phyloP scores from a whole-genome alignment of 257 asterid species.

The Anisodus tanguticus region DNA sequence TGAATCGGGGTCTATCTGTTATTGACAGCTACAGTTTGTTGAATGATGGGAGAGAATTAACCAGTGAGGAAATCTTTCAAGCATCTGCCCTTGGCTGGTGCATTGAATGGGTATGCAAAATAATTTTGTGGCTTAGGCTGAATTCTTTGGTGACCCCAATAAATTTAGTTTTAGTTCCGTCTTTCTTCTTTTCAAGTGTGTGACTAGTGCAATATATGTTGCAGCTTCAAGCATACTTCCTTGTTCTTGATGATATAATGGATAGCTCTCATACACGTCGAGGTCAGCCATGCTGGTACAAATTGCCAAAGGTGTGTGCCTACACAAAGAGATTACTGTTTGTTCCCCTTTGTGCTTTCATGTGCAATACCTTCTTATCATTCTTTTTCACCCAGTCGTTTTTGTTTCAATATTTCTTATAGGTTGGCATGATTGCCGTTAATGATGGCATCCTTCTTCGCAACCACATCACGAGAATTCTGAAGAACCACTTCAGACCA shows the following conservation, averaged over 20 bases:
- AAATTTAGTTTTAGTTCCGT: not conserved
- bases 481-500: conserved; percentile 84
- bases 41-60: conserved; percentile 75
- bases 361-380: not conserved
- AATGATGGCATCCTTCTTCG: conserved; percentile 90
- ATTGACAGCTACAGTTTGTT: conserved; percentile 86
- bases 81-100: conserved; percentile 98
- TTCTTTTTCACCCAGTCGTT: conserved; percentile 22
- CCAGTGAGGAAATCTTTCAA: conserved; percentile 73
- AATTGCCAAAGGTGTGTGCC: conserved; percentile 69
- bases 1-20: conserved; percentile 93
- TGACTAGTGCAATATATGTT: conserved; percentile 35
- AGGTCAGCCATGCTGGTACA: conserved; percentile 95
- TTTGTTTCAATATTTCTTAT: conserved; percentile 31
- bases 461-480: conserved; percentile 93
- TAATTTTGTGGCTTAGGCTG: conserved; percentile 20
- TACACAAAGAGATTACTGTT: conserved; percentile 30
- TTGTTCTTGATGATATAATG: conserved; percentile 93
- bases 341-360: conserved; percentile 21
- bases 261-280: conserved; percentile 86
- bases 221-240: conserved; percentile 97
- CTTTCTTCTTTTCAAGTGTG: not conserved
- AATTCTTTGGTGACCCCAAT: conserved; percentile 13
- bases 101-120: conserved; percentile 79
- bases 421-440: conserved; percentile 93